These are phyloP conservation scores for Protomyces lactucae-debilis DNA, from an alignment of 1,139 yeast species.

Conservation along the genomic window DNA sequence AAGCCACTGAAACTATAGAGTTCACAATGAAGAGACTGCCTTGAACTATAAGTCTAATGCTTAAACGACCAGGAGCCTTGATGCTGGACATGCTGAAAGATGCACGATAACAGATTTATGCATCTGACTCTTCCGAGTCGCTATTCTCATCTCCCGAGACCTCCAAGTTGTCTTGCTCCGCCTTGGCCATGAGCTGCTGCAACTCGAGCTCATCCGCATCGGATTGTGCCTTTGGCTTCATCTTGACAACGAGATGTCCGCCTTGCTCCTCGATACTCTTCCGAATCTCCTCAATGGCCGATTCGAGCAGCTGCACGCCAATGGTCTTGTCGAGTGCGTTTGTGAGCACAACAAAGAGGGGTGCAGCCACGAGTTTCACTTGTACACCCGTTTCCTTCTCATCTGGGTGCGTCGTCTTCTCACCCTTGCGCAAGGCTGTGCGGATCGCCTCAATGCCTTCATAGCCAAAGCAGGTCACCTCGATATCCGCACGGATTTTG, in stretches of 20 bases:
- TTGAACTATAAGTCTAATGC: no score
- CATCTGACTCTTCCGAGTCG: slow-evolving; percentile 26
- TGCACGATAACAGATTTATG: neutral
- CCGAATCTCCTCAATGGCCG: slow-evolving; percentile 72
- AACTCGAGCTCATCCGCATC: slow-evolving; percentile 98
- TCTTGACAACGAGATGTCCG: slow-evolving; percentile 86
- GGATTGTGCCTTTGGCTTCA: slow-evolving; percentile 98
- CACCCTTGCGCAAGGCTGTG: slow-evolving; percentile 74
- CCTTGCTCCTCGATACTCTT: slow-evolving; percentile 66
- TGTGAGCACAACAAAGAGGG: slow-evolving; percentile 87
- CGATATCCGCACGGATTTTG: slow-evolving; percentile 95
- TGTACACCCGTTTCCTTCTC: slow-evolving; percentile 64
- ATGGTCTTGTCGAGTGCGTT: slow-evolving; percentile 87
- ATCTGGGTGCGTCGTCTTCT: slow-evolving; percentile 4
- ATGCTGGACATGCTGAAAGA: neutral
- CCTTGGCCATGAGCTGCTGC: slow-evolving; percentile 81
- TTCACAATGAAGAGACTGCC: no score
- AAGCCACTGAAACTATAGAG: no score
- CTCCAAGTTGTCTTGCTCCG: slow-evolving; percentile 60
- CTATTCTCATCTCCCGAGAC: slow-evolving; percentile 43
- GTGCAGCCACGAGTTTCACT: slow-evolving; percentile 96
- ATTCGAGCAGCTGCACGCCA: slow-evolving; percentile 72
- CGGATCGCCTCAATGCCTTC: slow-evolving; percentile 98
- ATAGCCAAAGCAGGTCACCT: slow-evolving; percentile 92
- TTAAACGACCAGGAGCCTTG: no score